Percentiles rank a stretch among this genome's conserved stretches.
Conservation (phyloP, 768 basidiomycete genomes). For the Calvatia gigantea region DNA sequence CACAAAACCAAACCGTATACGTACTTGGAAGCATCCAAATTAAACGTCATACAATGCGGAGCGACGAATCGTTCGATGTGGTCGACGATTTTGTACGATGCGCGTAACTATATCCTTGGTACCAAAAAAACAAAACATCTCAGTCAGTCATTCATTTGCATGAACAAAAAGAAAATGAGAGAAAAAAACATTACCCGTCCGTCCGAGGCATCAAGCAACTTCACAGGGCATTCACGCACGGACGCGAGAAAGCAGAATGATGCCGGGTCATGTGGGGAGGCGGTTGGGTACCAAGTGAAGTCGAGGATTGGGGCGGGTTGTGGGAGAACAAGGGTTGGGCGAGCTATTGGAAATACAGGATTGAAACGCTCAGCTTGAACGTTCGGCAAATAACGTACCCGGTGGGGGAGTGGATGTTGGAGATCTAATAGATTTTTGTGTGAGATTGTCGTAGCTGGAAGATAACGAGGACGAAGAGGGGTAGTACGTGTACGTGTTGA, state of each 20-base stretch:
- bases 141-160: too few relatives aligned
- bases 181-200: constrained; percentile 54
- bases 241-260: constrained; percentile 83
- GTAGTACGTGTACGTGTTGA: constrained; percentile 42
- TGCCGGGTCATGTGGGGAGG: constrained; percentile 50
- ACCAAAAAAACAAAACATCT: too few relatives aligned
- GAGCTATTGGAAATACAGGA: neutral
- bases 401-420: neutral
- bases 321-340: constrained; percentile 25
- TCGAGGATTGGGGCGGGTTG: constrained; percentile 78
- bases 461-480: neutral
- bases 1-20: constrained; percentile 14
- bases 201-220: constrained; percentile 75
- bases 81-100: constrained; percentile 89
- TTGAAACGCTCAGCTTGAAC: too few relatives aligned
- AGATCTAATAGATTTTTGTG: constrained; percentile 6
- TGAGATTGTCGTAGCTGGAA: neutral
- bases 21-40: constrained; percentile 62
- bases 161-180: neutral
- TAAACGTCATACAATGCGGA: constrained; percentile 82
- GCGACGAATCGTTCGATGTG: constrained; percentile 91
- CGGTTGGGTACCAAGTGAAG: constrained; percentile 82
- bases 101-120: constrained; percentile 66
- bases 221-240: constrained; percentile 81
- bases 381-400: too few relatives aligned